Evolutionary conservation across 495 filamentous ascomycete species (phyloP), one percentile per base, ranked within the genome.

Genomic region (Daldinia grandis): DNA sequence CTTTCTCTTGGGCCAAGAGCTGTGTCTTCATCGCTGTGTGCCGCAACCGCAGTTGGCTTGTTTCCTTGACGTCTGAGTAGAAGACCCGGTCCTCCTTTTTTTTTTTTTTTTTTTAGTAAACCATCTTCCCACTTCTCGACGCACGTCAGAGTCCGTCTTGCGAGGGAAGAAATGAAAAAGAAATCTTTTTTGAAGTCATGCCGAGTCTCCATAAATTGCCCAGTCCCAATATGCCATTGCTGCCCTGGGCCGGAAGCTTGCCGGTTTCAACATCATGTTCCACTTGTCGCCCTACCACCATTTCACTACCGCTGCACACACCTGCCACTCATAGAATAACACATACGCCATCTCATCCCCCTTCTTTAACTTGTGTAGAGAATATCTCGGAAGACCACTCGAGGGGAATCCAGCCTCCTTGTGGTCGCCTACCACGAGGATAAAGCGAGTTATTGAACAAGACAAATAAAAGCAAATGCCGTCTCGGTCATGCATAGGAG

Each of bases 401-500:
- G 63, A 63, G 76, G 69, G 65, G 71, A 68, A 66, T 68, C 72
- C 72, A 76, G 73, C 73, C 74, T 72, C 69, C 75, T 73, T 67
- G 78, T 79, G 80, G 77, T 76, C 68, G 62, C 71, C 77, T 68
- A 78, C 81, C 80, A 81, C 79, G 74, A 72, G 76, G 76, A 76
- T 62, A 71, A 76, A 74, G 73, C 74, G 73, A 78, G 74, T 76
- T 73, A 77, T 73, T 73, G 78, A 75, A 76, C 72, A 78, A 76
- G 68, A 77, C 69, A 76, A 71, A 65, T 72, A 76, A 73, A 76
- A 79, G 71, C 71, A 78, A 76, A 75, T 72, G 76, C 76, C 74
- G 60, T 78, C 77, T 77, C 73, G 67, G 79, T 81, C 79, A 83
- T 83, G 81, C 79, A 84, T 78, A 81, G 78, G 75, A 78, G 78